A percentile compares a stretch with the other conserved stretches of the same genome.
Evolutionary conservation across 257 asterid genomes (phyloP).

Genomic region (Primulina huaijiensis): DNA sequence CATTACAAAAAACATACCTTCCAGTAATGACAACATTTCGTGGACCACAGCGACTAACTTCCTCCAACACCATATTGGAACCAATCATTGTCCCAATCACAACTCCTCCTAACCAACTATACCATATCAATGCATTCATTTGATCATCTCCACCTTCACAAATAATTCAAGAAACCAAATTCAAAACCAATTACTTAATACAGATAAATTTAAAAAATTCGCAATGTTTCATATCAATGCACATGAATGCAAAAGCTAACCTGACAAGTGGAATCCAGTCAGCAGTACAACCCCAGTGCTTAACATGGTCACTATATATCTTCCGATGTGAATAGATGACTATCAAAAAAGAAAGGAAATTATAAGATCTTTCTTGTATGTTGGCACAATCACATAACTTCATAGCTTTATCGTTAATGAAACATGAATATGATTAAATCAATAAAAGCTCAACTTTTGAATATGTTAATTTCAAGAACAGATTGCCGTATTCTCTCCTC

Average conservation of each 20-base stretch:
- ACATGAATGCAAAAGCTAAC: slow-evolving; percentile 35
- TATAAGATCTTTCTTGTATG: neutral
- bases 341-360: slow-evolving; percentile 29
- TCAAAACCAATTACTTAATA: slow-evolving; percentile 14
- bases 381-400: neutral
- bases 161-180: slow-evolving; percentile 12
- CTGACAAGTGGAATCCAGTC: slow-evolving; percentile 90
- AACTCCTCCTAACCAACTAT: slow-evolving; percentile 96
- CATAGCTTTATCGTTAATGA: neutral
- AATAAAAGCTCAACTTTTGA: neutral
- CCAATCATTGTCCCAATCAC: slow-evolving; percentile 96
- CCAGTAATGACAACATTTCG: slow-evolving; percentile 95
- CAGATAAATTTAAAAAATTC: neutral
- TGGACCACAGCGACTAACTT: slow-evolving; percentile 92
- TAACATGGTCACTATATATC: slow-evolving; percentile 85
- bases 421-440: neutral
- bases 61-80: slow-evolving; percentile 91
- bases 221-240: neutral
- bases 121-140: slow-evolving; percentile 90
- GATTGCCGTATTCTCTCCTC: neutral
- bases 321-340: slow-evolving; percentile 75
- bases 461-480: neutral
- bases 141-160: slow-evolving; percentile 81
- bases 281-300: slow-evolving; percentile 81
- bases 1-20: slow-evolving; percentile 47